phyloP scores from a whole-genome alignment of 2,329 filamentous ascomycete genomes.

The Colletotrichum cereale region DNA sequence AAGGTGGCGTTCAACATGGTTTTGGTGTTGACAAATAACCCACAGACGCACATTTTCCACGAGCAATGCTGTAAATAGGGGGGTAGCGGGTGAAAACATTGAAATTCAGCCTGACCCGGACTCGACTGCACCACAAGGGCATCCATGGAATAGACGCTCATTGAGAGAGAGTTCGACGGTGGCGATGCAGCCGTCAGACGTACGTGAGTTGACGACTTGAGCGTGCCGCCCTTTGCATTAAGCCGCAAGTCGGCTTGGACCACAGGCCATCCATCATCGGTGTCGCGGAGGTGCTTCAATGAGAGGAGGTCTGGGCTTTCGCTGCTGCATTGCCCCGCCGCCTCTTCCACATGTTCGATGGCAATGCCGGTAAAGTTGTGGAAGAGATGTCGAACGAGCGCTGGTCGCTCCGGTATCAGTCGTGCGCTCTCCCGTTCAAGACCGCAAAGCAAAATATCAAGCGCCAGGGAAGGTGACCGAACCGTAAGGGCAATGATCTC shows the following conservation, averaged over 20 bases:
- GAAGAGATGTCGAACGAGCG: background rate
- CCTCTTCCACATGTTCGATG: background rate
- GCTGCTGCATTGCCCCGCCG: background rate
- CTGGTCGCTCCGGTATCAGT: background rate
- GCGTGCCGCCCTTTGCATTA: constrained; percentile 42
- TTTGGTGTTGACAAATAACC: background rate
- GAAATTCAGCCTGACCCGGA: constrained; percentile 48
- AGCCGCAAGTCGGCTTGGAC: constrained; percentile 49
- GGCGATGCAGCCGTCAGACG: constrained; percentile 49
- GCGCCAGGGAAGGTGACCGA: background rate
- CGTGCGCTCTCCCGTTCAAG: background rate
- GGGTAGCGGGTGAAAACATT: constrained; percentile 55
- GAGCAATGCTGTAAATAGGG: constrained; percentile 47
- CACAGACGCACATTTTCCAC: background rate
- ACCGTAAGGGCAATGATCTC: background rate
- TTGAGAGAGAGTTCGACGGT: constrained; percentile 48
- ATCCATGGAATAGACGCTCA: constrained; percentile 51
- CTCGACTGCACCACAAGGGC: constrained; percentile 51
- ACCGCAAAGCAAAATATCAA: background rate
- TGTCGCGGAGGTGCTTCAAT: constrained; percentile 30
- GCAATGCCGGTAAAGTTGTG: background rate
- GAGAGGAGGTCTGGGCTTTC: constrained; percentile 11
- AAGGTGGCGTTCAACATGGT: background rate
- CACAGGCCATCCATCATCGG: constrained; percentile 41
- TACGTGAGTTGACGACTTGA: constrained; percentile 49